Evolutionary conservation across 2,329 filamentous ascomycete genomes (phyloP).

Genomic region (Arthrobotrys conoides): DNA sequence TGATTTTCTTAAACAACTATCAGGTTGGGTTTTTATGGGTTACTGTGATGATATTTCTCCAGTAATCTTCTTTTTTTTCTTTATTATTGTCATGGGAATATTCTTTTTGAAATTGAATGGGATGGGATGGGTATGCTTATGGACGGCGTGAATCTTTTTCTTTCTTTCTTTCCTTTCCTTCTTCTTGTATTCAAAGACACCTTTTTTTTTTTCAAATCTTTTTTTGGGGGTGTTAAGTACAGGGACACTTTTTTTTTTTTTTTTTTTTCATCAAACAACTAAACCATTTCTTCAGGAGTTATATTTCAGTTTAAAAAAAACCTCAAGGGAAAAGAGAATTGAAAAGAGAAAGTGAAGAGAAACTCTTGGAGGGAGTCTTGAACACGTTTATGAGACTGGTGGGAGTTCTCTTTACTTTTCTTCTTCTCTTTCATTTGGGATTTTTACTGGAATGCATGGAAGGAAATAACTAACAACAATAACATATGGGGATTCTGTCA

Average conservation of each 20-base stretch:
- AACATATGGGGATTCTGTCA: background rate
- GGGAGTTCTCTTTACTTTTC: too few species aligned
- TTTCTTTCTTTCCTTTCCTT: slow-evolving; percentile 57
- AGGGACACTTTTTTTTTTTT: slow-evolving; percentile 22
- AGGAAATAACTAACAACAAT: background rate
- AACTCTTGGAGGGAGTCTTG: background rate
- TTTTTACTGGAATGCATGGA: background rate
- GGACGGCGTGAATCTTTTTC: slow-evolving; percentile 32
- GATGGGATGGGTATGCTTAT: background rate
- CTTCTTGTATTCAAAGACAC: slow-evolving; percentile 33
- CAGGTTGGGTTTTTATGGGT: background rate
- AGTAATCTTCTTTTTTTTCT: slow-evolving; percentile 12
- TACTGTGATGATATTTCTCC: background rate
- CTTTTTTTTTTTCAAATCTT: slow-evolving; percentile 10
- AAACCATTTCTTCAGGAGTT: slow-evolving; percentile 17
- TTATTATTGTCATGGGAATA: slow-evolving; percentile 2
- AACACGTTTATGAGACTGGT: too few species aligned
- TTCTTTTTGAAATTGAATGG: slow-evolving; percentile 16
- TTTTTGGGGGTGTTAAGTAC: slow-evolving; percentile 16
- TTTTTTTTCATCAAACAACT: too few species aligned
- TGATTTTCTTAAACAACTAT: too few species aligned
- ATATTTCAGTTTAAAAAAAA: slow-evolving; percentile 16
- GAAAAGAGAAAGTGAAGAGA: too few species aligned
- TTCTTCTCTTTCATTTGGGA: background rate
- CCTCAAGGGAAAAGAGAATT: background rate